Evolutionary conservation across 2,329 filamentous ascomycete genomes (phyloP).

Genomic region (Alternaria longipes): DNA sequence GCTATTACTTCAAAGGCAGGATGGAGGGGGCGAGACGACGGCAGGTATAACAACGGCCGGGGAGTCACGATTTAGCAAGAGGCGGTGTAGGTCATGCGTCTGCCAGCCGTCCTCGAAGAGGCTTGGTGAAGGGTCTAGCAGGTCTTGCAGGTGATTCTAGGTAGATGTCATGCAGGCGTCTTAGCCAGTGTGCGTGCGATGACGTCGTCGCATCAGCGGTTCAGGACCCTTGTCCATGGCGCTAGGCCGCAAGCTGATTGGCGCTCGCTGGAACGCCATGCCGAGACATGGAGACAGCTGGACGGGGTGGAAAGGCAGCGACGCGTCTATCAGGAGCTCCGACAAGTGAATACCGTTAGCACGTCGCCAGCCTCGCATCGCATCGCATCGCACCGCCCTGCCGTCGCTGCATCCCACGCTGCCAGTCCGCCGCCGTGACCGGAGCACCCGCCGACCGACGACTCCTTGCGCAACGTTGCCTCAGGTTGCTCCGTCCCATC

Average conservation of each 20-base stretch:
- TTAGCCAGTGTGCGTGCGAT: slow-evolving; percentile 15
- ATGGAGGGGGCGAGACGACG: background rate
- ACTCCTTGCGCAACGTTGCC: slow-evolving; percentile 34
- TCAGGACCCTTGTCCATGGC: slow-evolving; percentile 5
- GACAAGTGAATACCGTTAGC: background rate
- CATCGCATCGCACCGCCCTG: background rate
- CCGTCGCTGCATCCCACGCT: background rate
- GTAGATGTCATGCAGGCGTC: slow-evolving; percentile 26
- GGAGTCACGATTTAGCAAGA: background rate
- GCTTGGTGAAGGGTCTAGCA: slow-evolving; percentile 17
- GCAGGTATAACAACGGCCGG: slow-evolving; percentile 5
- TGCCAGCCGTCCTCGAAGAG: slow-evolving; percentile 3
- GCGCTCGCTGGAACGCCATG: slow-evolving; percentile 16
- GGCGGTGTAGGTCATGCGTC: slow-evolving; percentile 33
- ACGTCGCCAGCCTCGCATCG: background rate
- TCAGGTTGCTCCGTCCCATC: slow-evolving; percentile 8
- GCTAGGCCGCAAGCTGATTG: slow-evolving; percentile 15
- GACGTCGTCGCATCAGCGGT: slow-evolving; percentile 23
- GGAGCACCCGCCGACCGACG: background rate
- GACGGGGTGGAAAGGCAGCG: slow-evolving; percentile 3
- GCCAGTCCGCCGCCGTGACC: background rate
- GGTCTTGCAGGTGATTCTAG: slow-evolving; percentile 19
- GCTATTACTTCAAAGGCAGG: background rate
- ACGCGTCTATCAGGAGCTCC: slow-evolving; percentile 8
- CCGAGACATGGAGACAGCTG: slow-evolving; percentile 11